Evolutionary conservation across 2,329 filamentous ascomycete genomes (phyloP).

Genomic region (Colletotrichum sp.): DNA sequence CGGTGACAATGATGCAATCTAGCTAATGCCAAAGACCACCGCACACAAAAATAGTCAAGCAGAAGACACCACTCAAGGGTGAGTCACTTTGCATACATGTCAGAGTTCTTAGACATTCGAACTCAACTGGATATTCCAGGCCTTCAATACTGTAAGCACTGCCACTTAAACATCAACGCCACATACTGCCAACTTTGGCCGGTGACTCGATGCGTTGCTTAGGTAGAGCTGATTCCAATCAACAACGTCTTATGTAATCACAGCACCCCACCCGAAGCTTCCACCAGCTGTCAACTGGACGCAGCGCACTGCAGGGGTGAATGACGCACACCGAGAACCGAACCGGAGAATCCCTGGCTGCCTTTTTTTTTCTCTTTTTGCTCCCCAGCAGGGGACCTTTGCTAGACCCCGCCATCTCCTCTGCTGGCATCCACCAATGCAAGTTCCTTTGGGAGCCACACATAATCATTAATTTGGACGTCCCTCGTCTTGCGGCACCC

Average conservation of each 20-base stretch:
- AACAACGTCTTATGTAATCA: neutral
- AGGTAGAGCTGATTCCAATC: neutral
- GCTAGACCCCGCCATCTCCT: neutral
- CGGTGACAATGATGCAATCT: neutral
- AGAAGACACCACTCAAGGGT: neutral
- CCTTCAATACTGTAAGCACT: neutral
- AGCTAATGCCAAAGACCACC: neutral
- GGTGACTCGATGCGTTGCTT: neutral
- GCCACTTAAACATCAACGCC: neutral
- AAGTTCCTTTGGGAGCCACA: constrained; percentile 10
- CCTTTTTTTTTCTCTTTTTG: neutral
- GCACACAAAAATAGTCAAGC: neutral
- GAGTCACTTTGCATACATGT: neutral
- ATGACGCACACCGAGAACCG: constrained; percentile 16
- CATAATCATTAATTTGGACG: constrained; percentile 17
- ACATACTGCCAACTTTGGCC: neutral
- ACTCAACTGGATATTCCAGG: neutral
- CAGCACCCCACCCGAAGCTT: neutral
- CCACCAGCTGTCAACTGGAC: neutral
- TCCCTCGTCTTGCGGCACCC: constrained; percentile 1
- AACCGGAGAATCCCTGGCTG: constrained; percentile 9
- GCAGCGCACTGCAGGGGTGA: neutral
- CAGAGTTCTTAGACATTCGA: neutral
- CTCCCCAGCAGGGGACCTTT: neutral
- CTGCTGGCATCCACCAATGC: constrained; percentile 9